These are phyloP conservation scores for Didymella segeticola DNA, from an alignment of 2,329 filamentous ascomycete species.

Conservation along the genomic window DNA sequence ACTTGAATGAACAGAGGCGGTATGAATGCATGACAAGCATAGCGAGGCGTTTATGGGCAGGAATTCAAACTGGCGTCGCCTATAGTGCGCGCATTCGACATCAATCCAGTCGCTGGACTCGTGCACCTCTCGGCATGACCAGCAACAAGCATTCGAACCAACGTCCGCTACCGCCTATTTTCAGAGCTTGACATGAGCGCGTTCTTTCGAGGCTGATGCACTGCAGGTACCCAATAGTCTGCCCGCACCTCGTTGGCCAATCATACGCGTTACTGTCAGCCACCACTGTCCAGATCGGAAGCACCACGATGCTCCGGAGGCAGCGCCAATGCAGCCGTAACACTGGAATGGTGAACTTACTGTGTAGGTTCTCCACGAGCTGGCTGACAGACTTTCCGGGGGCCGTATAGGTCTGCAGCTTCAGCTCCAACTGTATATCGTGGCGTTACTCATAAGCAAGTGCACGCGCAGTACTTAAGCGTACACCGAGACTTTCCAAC, in stretches of 20 bases:
- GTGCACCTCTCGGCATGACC: no score
- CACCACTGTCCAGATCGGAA: no score
- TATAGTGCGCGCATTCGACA: background rate
- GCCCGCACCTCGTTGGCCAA: background rate
- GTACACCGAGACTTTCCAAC: no score
- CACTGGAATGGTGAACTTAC: background rate
- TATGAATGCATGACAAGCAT: background rate
- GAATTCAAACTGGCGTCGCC: background rate
- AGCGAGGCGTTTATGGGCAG: slow-evolving; percentile 7
- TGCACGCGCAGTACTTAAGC: background rate
- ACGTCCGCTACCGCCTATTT: background rate
- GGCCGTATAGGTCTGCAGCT: background rate
- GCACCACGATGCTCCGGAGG: background rate
- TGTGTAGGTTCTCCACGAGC: background rate
- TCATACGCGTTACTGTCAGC: background rate
- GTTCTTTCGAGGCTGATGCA: background rate
- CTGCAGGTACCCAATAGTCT: slow-evolving; percentile 1
- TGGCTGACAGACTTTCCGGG: background rate
- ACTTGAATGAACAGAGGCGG: background rate
- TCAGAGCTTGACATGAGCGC: no score
- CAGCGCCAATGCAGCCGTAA: background rate
- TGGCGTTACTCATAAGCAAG: background rate
- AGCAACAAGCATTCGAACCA: background rate
- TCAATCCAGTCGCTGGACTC: background rate
- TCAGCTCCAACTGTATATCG: background rate